phyloP scores from a whole-genome alignment of 1,139 yeast genomes.

The Petasospora rhodanensis region DNA sequence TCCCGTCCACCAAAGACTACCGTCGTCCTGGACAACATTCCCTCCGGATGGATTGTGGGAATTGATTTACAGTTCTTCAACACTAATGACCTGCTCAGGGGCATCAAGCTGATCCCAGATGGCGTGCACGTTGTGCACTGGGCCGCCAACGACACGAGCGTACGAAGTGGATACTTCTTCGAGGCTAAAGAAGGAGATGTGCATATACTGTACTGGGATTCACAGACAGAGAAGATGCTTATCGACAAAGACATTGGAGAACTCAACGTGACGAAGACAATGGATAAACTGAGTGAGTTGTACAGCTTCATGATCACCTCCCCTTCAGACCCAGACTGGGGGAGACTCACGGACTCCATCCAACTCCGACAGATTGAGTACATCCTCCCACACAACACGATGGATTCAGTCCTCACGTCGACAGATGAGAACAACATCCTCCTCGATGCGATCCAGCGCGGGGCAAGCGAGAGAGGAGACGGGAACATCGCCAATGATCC shows the following conservation, averaged over 20 bases:
- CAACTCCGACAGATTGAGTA: slow-evolving; percentile 15
- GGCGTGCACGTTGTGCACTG: slow-evolving; percentile 38
- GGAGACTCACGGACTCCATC: slow-evolving; percentile 21
- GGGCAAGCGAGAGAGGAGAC: slow-evolving; percentile 13
- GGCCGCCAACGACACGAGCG: slow-evolving; percentile 27
- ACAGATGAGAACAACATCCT: slow-evolving; percentile 35
- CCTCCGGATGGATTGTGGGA: slow-evolving; percentile 32
- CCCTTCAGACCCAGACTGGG: slow-evolving; percentile 28
- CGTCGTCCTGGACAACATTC: slow-evolving; percentile 26
- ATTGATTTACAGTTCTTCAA: slow-evolving; percentile 36
- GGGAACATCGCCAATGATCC: slow-evolving; percentile 24
- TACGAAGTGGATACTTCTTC: slow-evolving; percentile 30
- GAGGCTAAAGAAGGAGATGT: slow-evolving; percentile 23
- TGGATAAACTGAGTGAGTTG: slow-evolving; percentile 24
- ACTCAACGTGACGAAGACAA: slow-evolving; percentile 27
- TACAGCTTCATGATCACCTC: slow-evolving; percentile 31
- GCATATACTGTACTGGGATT: slow-evolving; percentile 28
- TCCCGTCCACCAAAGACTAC: slow-evolving; percentile 29
- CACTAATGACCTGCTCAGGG: slow-evolving; percentile 30
- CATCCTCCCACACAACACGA: slow-evolving; percentile 24
- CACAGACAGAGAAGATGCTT: slow-evolving; percentile 25
- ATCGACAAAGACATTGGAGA: slow-evolving; percentile 28
- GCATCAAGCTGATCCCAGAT: slow-evolving; percentile 33
- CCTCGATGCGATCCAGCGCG: slow-evolving; percentile 26
- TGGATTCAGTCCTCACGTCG: slow-evolving; percentile 37